A percentile compares a stretch with the other conserved stretches of the same genome.
These are phyloP conservation scores for Xerocomellus intermedius DNA, from an alignment of 768 basidiomycete species.

Conservation along the genomic window DNA sequence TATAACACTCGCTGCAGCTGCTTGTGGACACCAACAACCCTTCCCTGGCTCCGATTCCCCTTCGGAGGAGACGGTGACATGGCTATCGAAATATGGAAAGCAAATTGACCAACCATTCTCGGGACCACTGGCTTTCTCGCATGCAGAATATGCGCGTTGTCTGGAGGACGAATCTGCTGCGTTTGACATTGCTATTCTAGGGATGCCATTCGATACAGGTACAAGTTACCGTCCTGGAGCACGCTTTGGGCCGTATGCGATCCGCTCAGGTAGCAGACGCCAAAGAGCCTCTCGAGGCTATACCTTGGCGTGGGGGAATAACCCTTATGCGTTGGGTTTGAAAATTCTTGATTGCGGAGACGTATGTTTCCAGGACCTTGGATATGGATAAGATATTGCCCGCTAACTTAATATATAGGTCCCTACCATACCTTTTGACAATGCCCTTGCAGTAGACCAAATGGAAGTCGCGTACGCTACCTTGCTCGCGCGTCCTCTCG, in stretches of 20 bases:
- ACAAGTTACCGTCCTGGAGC: constrained; percentile 62
- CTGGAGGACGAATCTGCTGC: constrained; percentile 20
- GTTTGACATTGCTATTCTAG: constrained; percentile 69
- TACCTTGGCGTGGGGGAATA: constrained; percentile 67
- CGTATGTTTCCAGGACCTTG: constrained; percentile 36
- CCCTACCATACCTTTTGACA: constrained; percentile 78
- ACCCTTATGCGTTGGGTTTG: constrained; percentile 57
- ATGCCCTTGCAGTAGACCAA: constrained; percentile 79
- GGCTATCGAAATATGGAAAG: constrained; percentile 72
- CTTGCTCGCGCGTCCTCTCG: constrained; percentile 57
- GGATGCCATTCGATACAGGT: constrained; percentile 76
- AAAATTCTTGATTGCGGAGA: constrained; percentile 84
- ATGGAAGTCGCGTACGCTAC: constrained; percentile 85
- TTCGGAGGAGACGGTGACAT: constrained; percentile 38
- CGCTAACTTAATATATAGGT: constrained; percentile 42
- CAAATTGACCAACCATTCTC: constrained; percentile 75
- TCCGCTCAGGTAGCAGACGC: constrained; percentile 74
- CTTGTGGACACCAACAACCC: constrained; percentile 16
- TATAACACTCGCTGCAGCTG: not conserved
- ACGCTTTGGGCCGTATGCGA: constrained; percentile 84
- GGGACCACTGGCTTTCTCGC: constrained; percentile 82
- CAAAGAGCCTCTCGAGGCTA: constrained; percentile 62
- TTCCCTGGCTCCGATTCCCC: not conserved
- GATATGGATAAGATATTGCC: too few relatives aligned
- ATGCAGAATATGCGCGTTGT: constrained; percentile 56